Conservation (phyloP, 78 protist species). For the Dictyostelium brefeldianum region DNA sequence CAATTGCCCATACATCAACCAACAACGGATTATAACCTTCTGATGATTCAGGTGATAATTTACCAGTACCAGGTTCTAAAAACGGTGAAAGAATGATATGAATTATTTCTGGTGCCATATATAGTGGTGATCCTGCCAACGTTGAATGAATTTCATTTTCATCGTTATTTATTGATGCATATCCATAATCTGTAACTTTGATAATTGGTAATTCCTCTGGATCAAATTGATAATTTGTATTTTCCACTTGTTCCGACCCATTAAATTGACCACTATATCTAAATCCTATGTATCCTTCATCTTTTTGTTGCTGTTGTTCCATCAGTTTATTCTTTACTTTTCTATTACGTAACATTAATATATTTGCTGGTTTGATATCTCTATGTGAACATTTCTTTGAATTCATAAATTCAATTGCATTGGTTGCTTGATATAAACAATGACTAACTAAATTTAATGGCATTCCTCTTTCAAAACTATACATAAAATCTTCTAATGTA, state of each 20-base stretch:
- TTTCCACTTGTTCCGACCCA: not conserved
- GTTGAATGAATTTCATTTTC: slow-evolving; percentile 45
- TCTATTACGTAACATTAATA: slow-evolving; percentile 31
- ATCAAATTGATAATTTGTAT: not conserved
- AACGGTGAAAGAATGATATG: slow-evolving; percentile 51
- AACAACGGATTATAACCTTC: slow-evolving; percentile 62
- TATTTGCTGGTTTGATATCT: slow-evolving; percentile 75
- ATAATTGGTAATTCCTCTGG: slow-evolving; percentile 41
- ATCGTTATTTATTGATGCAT: slow-evolving; percentile 22
- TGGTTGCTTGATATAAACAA: slow-evolving; percentile 31
- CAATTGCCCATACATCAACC: slow-evolving; percentile 73
- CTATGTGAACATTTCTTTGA: slow-evolving; percentile 57
- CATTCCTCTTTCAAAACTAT: slow-evolving; percentile 61
- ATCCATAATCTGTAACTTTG: slow-evolving; percentile 70
- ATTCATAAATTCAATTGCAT: slow-evolving; percentile 70
- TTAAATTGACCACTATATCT: not conserved
- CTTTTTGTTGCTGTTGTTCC: not conserved
- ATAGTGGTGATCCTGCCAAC: slow-evolving; percentile 62
- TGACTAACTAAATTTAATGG: slow-evolving; percentile 32
- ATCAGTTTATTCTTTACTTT: not conserved
- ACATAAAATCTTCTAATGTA: slow-evolving; percentile 71
- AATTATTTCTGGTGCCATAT: slow-evolving; percentile 75
- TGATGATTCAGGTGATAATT: slow-evolving; percentile 7
- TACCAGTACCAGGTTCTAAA: slow-evolving; percentile 58
- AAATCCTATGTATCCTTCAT: not conserved